These are phyloP conservation scores for Lactarius sanguifluus DNA, from an alignment of 768 basidiomycete species.

Conservation along the genomic window DNA sequence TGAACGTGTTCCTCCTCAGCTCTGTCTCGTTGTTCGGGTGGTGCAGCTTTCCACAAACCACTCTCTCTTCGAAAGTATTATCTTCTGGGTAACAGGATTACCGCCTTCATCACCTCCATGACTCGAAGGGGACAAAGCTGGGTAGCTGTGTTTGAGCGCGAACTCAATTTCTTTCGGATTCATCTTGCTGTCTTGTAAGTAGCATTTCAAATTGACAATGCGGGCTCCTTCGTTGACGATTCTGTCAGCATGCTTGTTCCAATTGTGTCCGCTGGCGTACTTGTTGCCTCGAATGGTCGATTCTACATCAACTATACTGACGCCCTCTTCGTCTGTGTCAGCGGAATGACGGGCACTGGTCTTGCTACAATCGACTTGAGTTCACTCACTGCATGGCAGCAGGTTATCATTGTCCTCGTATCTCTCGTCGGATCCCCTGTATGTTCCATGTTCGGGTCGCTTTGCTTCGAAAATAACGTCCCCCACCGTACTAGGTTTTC, in stretches of 20 bases:
- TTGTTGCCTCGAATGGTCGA: constrained; percentile 45
- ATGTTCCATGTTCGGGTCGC: constrained; percentile 5
- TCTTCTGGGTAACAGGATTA: background rate
- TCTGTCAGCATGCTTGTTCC: constrained; percentile 38
- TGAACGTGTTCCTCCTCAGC: background rate
- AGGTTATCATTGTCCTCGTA: constrained; percentile 32
- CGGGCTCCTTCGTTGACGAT: background rate
- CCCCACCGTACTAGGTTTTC: constrained; percentile 25
- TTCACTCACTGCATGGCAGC: constrained; percentile 35
- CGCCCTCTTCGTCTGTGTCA: constrained; percentile 39
- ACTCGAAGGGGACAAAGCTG: background rate
- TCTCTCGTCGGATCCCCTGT: constrained; percentile 34
- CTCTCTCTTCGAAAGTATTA: background rate
- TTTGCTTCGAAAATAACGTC: background rate
- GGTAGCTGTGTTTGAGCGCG: background rate
- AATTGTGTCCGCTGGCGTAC: constrained; percentile 43
- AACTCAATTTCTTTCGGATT: constrained; percentile 31
- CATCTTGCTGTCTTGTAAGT: constrained; percentile 36
- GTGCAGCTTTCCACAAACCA: background rate
- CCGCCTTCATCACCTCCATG: background rate
- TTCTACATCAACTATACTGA: constrained; percentile 41
- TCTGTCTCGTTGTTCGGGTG: background rate
- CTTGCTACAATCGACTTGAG: constrained; percentile 31
- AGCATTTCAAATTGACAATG: no score
- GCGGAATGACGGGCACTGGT: constrained; percentile 40